Conservation (phyloP, 305 asterid species). For the Fraxinus greggii region DNA sequence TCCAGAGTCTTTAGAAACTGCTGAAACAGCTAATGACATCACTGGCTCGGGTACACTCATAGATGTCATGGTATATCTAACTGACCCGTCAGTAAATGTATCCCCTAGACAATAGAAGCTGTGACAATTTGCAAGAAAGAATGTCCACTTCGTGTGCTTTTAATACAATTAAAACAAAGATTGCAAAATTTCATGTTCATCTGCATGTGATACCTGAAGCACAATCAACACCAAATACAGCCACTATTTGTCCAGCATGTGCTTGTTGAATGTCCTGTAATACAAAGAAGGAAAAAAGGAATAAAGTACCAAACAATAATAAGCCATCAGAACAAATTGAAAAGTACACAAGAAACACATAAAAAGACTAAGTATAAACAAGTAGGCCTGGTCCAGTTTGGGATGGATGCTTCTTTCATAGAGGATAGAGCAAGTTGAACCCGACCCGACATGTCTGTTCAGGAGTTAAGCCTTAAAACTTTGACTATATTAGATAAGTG, state of each 20-base stretch:
- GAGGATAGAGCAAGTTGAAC: background rate
- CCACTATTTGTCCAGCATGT: conserved; percentile 98
- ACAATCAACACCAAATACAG: conserved; percentile 97
- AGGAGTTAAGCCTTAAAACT: background rate
- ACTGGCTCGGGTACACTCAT: conserved; percentile 99
- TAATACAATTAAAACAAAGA: background rate
- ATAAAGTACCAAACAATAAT: background rate
- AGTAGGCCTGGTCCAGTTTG: background rate
- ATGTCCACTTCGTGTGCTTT: background rate
- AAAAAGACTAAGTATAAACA: background rate
- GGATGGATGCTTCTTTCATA: background rate
- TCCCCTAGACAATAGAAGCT: conserved; percentile 55
- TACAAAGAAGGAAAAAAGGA: background rate
- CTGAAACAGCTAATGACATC: conserved; percentile 94
- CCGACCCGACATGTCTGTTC: background rate
- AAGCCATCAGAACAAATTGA: background rate
- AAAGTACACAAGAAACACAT: background rate
- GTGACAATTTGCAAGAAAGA: background rate
- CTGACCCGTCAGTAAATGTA: conserved; percentile 94
- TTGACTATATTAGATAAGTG: background rate
- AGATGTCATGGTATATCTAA: conserved; percentile 92
- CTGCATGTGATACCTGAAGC: conserved; percentile 68
- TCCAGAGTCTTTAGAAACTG: conserved; percentile 93
- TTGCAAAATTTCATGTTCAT: background rate
- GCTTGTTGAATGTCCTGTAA: conserved; percentile 94